Percentiles rank a stretch among this genome's conserved stretches.
These are phyloP conservation scores for Citrus australasica DNA, from an alignment of 345 rosid species.

Conservation along the genomic window DNA sequence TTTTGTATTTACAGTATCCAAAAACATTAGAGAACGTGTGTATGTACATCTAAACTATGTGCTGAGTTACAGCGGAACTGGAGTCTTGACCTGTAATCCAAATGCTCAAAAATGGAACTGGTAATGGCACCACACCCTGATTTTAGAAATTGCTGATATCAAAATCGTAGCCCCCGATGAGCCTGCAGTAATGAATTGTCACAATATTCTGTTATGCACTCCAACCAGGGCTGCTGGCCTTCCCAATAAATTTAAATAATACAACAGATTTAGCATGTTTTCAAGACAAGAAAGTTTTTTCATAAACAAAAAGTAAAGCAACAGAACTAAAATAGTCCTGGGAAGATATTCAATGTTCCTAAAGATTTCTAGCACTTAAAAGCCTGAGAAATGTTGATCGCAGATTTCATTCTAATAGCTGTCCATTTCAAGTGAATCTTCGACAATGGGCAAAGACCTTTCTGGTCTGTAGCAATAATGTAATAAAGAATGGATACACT, in stretches of 20 bases:
- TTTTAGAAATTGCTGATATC: constrained; percentile 18
- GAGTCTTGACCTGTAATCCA: background rate
- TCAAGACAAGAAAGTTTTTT: background rate
- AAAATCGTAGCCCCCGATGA: background rate
- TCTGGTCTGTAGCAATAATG: background rate
- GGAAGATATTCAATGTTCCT: background rate
- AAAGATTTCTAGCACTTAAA: background rate
- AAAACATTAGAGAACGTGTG: background rate
- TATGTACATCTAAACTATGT: background rate
- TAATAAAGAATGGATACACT: background rate
- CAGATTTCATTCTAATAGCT: background rate
- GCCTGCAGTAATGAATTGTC: constrained; percentile 9
- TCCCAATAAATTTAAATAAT: constrained; percentile 39
- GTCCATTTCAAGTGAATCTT: background rate
- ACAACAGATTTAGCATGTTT: background rate
- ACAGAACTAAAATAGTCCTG: background rate
- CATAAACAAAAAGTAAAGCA: background rate
- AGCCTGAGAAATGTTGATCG: background rate
- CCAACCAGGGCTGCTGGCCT: constrained; percentile 41
- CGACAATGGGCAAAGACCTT: background rate
- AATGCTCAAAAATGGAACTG: background rate
- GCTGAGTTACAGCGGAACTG: background rate
- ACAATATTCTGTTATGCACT: constrained; percentile 57
- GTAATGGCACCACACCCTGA: background rate
- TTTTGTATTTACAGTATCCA: constrained; percentile 22